Conservation (phyloP, 2,329 filamentous ascomycete genomes). For the Verticillium nubilum region DNA sequence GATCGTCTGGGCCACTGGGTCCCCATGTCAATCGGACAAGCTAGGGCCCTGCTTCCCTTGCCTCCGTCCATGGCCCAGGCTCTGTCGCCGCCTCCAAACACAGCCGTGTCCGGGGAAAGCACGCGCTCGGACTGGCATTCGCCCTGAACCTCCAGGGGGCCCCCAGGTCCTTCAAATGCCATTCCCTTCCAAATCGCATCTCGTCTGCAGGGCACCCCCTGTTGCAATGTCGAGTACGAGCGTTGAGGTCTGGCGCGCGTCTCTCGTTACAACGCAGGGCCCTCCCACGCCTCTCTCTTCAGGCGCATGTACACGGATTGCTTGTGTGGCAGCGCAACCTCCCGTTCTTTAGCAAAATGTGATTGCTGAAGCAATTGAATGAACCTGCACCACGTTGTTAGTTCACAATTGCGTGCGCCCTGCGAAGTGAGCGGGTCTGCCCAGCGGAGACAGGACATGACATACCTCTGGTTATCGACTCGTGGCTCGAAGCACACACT, state of each 20-base stretch:
- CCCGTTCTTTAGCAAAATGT: constrained; percentile 82
- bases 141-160: background rate
- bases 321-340: constrained; percentile 87
- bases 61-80: background rate
- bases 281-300: constrained; percentile 73
- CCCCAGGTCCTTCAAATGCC: background rate
- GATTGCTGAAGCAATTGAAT: constrained; percentile 60
- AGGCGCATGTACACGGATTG: constrained; percentile 83
- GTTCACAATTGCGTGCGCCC: no score
- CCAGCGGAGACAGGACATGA: background rate
- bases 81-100: background rate
- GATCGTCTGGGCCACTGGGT: background rate
- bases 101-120: background rate
- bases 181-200: background rate
- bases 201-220: background rate
- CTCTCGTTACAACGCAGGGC: constrained; percentile 50
- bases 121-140: background rate
- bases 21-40: background rate
- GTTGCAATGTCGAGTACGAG: background rate
- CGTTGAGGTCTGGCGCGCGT: background rate
- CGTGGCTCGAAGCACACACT: constrained; percentile 82
- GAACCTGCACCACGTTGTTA: constrained; percentile 19
- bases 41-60: background rate
- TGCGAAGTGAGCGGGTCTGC: background rate
- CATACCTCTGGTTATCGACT: constrained; percentile 84